A percentile compares a stretch with the other conserved stretches of the same genome.
Conservation (phyloP, 2,329 filamentous ascomycete species). For the Monosporascus sp. region DNA sequence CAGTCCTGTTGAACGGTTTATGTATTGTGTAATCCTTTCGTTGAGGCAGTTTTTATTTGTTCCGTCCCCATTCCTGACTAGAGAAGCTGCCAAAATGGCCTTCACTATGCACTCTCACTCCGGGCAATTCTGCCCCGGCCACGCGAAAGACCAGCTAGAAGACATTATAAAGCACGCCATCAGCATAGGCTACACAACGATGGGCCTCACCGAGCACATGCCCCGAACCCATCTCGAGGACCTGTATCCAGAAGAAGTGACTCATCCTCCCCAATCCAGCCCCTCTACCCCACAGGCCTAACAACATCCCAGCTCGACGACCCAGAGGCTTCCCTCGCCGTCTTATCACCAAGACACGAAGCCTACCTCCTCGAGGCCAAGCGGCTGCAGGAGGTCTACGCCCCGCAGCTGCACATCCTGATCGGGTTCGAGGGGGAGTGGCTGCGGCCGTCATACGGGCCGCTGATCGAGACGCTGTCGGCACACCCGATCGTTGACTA, state of each 20-base stretch:
- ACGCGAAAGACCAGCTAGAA: slow-evolving; percentile 81
- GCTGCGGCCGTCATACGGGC: slow-evolving; percentile 63
- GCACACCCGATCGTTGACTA: slow-evolving; percentile 67
- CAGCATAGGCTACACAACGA: slow-evolving; percentile 68
- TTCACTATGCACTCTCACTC: slow-evolving; percentile 98
- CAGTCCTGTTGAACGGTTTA: too few relatives aligned
- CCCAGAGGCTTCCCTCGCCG: slow-evolving; percentile 41
- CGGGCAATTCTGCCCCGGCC: slow-evolving; percentile 89
- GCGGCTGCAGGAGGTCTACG: slow-evolving; percentile 66
- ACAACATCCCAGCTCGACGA: slow-evolving; percentile 40
- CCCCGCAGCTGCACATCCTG: slow-evolving; percentile 65
- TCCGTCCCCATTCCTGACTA: too few relatives aligned
- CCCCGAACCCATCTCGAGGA: slow-evolving; percentile 68
- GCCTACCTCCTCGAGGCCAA: slow-evolving; percentile 72
- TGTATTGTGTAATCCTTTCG: too few relatives aligned
- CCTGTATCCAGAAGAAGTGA: slow-evolving; percentile 86
- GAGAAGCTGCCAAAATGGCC: slow-evolving; percentile 56
- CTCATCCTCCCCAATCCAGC: slow-evolving; percentile 1
- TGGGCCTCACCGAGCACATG: slow-evolving; percentile 94
- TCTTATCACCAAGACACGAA: slow-evolving; percentile 52
- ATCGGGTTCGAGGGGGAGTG: slow-evolving; percentile 93
- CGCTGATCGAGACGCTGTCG: slow-evolving; percentile 54
- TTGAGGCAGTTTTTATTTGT: too few relatives aligned
- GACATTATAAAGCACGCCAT: slow-evolving; percentile 78
- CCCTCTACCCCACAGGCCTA: not conserved